Base-by-base conservation (phyloP, 768 basidiomycete genomes). In the Inosperma sp. region DNA sequence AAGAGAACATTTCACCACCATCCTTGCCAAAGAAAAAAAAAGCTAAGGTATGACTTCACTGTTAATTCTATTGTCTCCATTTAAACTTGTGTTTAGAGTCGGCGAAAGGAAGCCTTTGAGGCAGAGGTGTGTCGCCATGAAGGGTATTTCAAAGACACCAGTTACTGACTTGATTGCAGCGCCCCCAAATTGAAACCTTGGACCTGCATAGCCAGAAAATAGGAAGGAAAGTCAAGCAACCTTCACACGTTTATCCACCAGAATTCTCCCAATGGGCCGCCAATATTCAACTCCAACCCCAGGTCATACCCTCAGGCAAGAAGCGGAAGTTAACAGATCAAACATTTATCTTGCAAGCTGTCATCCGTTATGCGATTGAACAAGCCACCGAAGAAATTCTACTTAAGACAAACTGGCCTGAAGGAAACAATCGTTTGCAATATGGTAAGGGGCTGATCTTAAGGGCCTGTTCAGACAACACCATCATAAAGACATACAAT, bases 401-500 rank as follows among this genome's bases (percentile, higher is more conserved):
- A 16, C 45, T 47, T 7, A 47, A 5, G 30, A 33, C 23, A 33
- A 36, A 47, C 45, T 47, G 45, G 45, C 45, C 31, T 0, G 45
- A 47, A 6, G 45, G 34, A 22, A 33, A 22, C 31, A 47, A 36
- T 31, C 21, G 21, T 5, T 31, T 2, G 29, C 17, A 27, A 16
- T 47, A 47, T 5, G 31, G 45, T 23, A 47, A 47, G 45, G 30
- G 22, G 31, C 31, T 1, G 2, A 22, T 47, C 1, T 30, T 47
- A 31, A 34, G 34, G 34, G 45, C 34, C 7, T 47, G 45, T 36
- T 22, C n/a, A 33, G 34, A 36, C 6, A 33, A 21, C 3, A 7
- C 19, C 6, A 47, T 47, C 45, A 33, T 8, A 17, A 2, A 5
- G 22, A 36, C 21, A 23, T 47, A 33, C 19, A n/a, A 7, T 4